Conservation (phyloP, 176 grass and related monocot species). For the Phragmites australis region DNA sequence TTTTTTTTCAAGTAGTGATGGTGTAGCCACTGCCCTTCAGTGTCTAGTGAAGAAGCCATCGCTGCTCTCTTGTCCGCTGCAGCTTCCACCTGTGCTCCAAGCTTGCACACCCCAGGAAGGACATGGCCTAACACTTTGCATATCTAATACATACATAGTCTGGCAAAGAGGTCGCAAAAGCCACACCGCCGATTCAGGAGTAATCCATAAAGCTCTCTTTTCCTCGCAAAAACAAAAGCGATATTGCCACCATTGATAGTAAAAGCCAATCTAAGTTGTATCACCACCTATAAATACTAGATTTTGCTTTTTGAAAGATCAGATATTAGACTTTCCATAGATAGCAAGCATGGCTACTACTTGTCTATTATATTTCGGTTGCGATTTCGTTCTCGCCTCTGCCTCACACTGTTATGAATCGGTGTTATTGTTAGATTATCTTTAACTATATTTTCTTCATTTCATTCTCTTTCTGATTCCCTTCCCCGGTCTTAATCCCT, state of each 20-base stretch:
- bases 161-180: neutral
- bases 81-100: neutral
- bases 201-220: neutral
- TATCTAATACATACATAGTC: neutral
- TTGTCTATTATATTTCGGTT: neutral
- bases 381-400: neutral
- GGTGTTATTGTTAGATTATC: neutral
- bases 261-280: neutral
- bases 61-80: neutral
- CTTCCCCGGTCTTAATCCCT: no score
- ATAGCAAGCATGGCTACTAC: neutral
- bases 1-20: no score
- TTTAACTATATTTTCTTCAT: no score
- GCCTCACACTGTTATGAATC: neutral
- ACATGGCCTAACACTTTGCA: neutral
- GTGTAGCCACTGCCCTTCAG: constrained; percentile 50
- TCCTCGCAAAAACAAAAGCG: no score
- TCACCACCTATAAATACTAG: neutral
- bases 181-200: neutral
- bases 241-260: neutral
- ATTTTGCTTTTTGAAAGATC: neutral
- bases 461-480: no score
- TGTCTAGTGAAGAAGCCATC: constrained; percentile 42
- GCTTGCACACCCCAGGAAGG: neutral
- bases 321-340: neutral